Conservation (phyloP, 2,329 filamentous ascomycete genomes). For the Neurospora sp. region DNA sequence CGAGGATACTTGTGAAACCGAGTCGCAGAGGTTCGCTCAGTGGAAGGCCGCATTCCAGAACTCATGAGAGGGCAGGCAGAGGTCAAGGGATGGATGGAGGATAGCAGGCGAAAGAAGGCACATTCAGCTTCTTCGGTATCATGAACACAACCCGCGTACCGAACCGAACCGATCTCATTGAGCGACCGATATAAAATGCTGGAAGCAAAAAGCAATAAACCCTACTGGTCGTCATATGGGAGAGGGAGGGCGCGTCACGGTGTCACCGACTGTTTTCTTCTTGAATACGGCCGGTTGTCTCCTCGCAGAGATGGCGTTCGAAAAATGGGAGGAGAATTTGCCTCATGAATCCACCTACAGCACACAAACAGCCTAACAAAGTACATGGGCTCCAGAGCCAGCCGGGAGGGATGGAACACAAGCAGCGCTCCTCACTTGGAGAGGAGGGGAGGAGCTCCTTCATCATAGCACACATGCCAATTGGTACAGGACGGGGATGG, state of each 20-base stretch:
- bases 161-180: neutral
- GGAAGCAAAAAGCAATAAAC: neutral
- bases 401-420: neutral
- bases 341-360: neutral
- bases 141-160: neutral
- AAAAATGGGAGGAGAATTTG: neutral
- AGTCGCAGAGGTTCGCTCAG: slow-evolving; percentile 47
- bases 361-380: neutral
- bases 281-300: slow-evolving; percentile 68
- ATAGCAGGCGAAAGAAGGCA: neutral
- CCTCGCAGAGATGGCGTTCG: neutral
- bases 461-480: neutral
- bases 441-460: neutral
- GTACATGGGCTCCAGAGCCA: neutral
- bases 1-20: slow-evolving; percentile 57
- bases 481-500: neutral
- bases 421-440: neutral
- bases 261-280: slow-evolving; percentile 40
- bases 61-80: slow-evolving; percentile 25
- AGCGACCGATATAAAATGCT: neutral
- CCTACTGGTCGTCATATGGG: neutral
- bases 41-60: slow-evolving; percentile 40
- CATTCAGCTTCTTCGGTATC: neutral
- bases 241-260: neutral
- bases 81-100: neutral